Conservation (phyloP, 371 early-diverging fungal genomes). For the Rhizopus arrhizus region DNA sequence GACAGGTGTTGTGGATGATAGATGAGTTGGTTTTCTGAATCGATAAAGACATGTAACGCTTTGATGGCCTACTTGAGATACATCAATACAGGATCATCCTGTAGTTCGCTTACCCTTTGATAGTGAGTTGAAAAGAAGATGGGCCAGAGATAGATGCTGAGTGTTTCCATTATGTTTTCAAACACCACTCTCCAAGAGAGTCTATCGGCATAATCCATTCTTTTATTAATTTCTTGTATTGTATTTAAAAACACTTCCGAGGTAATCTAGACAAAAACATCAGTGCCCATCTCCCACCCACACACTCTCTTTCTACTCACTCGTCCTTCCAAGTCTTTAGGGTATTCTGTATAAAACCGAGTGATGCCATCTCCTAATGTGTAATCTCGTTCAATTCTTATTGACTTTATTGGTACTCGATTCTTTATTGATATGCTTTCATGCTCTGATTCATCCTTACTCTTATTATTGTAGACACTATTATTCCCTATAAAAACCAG, state of each 20-base stretch:
- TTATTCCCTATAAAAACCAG: not conserved
- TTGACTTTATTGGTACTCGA: constrained; percentile 24
- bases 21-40: constrained; percentile 40
- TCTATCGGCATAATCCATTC: constrained; percentile 46
- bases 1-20: constrained; percentile 41
- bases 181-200: constrained; percentile 40
- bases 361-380: constrained; percentile 54
- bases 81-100: not conserved
- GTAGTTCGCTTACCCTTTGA: constrained; percentile 38
- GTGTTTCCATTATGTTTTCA: constrained; percentile 51
- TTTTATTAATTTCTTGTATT: constrained; percentile 43
- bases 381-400: constrained; percentile 55
- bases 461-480: constrained; percentile 16
- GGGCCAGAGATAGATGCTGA: constrained; percentile 53
- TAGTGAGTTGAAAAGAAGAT: constrained; percentile 48
- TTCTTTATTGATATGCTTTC: constrained; percentile 20
- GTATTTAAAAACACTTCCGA: constrained; percentile 39
- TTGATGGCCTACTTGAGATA: constrained; percentile 33
- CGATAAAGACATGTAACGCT: constrained; percentile 41
- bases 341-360: constrained; percentile 44
- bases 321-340: constrained; percentile 38
- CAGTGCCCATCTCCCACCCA: not conserved
- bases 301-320: constrained; percentile 27
- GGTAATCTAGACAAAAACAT: constrained; percentile 30
- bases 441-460: constrained; percentile 21